Percentiles rank a stretch among this genome's conserved stretches.
These are phyloP conservation scores for Anthoceros angustus DNA, from an alignment of 225 moss, liverwort and hornwort genomes.

Conservation along the genomic window DNA sequence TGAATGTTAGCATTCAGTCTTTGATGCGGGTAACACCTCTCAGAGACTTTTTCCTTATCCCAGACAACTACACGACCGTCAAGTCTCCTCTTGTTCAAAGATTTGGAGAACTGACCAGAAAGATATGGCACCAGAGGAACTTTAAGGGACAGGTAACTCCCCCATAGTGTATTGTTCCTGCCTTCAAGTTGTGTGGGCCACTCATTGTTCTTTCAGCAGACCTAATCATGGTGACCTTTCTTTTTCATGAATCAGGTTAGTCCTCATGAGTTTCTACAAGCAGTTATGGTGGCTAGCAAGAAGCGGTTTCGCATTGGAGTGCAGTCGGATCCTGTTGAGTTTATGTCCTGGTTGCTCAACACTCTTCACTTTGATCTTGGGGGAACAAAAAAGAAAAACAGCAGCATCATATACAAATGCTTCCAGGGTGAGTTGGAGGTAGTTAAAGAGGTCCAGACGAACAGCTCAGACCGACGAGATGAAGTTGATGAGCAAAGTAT, in stretches of 20 bases:
- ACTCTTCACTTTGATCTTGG: slow-evolving; percentile 82
- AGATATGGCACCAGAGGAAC: slow-evolving; percentile 88
- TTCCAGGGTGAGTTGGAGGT: slow-evolving; percentile 92
- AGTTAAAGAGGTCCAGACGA: slow-evolving; percentile 64
- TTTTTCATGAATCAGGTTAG: slow-evolving; percentile 41
- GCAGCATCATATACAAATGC: slow-evolving; percentile 88
- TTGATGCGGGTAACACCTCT: slow-evolving; percentile 92
- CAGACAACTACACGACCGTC: slow-evolving; percentile 65
- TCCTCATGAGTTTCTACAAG: slow-evolving; percentile 88
- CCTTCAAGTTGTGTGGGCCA: neutral
- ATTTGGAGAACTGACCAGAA: slow-evolving; percentile 83
- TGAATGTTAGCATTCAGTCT: slow-evolving; percentile 86
- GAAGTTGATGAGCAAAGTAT: slow-evolving; percentile 18
- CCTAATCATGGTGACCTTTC: neutral
- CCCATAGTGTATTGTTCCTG: neutral
- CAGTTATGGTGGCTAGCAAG: slow-evolving; percentile 71
- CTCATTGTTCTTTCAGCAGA: too few species aligned
- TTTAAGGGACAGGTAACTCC: slow-evolving; percentile 72
- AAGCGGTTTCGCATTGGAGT: slow-evolving; percentile 63
- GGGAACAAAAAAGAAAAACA: slow-evolving; percentile 66
- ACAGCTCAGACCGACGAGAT: slow-evolving; percentile 20
- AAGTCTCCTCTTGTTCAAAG: slow-evolving; percentile 84
- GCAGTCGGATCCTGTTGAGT: slow-evolving; percentile 71
- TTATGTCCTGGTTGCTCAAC: slow-evolving; percentile 74
- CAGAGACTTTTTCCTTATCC: slow-evolving; percentile 82